These are phyloP conservation scores for Cerioporus squamosus DNA, from an alignment of 1,284 basidiomycete genomes.

Conservation along the genomic window DNA sequence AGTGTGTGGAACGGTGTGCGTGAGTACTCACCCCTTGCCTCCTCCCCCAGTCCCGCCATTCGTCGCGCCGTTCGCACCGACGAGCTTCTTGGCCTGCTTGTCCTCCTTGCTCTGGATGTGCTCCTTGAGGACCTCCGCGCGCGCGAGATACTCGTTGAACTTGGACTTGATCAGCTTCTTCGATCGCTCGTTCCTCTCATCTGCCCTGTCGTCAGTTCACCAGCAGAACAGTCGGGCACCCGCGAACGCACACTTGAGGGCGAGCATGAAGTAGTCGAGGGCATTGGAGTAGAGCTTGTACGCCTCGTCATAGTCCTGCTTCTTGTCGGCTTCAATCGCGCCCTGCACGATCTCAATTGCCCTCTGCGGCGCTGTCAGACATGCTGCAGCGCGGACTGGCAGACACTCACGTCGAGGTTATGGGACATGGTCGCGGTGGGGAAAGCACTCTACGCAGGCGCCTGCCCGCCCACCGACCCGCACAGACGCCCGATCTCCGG, in stretches of 20 bases:
- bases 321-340: conserved; percentile 94
- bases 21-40: conserved; percentile 64
- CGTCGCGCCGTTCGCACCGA: conserved; percentile 78
- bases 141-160: conserved; percentile 90
- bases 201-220: conserved; percentile 42
- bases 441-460: conserved; percentile 13
- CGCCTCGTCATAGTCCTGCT: conserved; percentile 93
- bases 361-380: conserved; percentile 58
- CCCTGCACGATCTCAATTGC: conserved; percentile 95
- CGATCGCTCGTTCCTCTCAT: conserved; percentile 96
- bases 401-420: conserved; percentile 41
- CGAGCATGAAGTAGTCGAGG: conserved; percentile 98
- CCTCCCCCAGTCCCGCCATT: conserved; percentile 64
- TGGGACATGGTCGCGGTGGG: conserved; percentile 33
- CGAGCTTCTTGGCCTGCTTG: conserved; percentile 75
- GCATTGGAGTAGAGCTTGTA: conserved; percentile 96
- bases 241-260: conserved; percentile 67
- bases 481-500: conserved; percentile 14
- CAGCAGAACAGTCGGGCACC: background rate
- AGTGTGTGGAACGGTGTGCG: background rate
- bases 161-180: conserved; percentile 89
- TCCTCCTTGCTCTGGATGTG: conserved; percentile 72
- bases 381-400: background rate
- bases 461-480: conserved; percentile 10
- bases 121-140: conserved; percentile 93